Conservation (phyloP, 176 grass and related monocot species). For the Juncus effusus region DNA sequence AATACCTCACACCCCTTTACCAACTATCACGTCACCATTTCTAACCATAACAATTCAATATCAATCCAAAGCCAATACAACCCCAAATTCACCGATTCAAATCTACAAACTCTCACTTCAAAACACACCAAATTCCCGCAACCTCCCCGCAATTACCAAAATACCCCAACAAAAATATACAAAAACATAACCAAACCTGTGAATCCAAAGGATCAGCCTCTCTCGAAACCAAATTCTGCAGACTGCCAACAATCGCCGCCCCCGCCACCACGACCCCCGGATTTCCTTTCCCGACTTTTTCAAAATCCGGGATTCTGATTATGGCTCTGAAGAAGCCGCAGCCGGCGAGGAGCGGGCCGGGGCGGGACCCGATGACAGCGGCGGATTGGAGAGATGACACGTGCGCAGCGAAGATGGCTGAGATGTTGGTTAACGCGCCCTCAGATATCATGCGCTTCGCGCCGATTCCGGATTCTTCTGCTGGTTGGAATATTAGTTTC, state of each 20-base stretch:
- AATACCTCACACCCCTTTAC: no score
- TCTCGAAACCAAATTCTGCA: slow-evolving; percentile 80
- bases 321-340: slow-evolving; percentile 92
- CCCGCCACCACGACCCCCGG: slow-evolving; percentile 55
- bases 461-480: slow-evolving; percentile 81
- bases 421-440: slow-evolving; percentile 75
- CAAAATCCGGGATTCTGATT: not conserved
- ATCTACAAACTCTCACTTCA: no score
- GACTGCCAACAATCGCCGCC: slow-evolving; percentile 56
- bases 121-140: no score
- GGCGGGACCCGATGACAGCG: slow-evolving; percentile 64
- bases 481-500: slow-evolving; percentile 91
- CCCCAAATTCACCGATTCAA: not conserved
- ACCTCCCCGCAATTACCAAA: not conserved
- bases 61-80: not conserved
- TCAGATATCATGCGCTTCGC: slow-evolving; percentile 96
- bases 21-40: no score
- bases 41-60: no score
- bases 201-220: slow-evolving; percentile 87
- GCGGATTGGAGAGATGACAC: slow-evolving; percentile 64
- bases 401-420: slow-evolving; percentile 95
- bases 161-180: slow-evolving; percentile 4
- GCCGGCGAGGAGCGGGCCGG: slow-evolving; percentile 75
- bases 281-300: no score
- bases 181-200: slow-evolving; percentile 30